A percentile compares a stretch with the other conserved stretches of the same genome.
phyloP scores from a whole-genome alignment of 2,329 filamentous ascomycete genomes.

The Aspergillus bombycis region DNA sequence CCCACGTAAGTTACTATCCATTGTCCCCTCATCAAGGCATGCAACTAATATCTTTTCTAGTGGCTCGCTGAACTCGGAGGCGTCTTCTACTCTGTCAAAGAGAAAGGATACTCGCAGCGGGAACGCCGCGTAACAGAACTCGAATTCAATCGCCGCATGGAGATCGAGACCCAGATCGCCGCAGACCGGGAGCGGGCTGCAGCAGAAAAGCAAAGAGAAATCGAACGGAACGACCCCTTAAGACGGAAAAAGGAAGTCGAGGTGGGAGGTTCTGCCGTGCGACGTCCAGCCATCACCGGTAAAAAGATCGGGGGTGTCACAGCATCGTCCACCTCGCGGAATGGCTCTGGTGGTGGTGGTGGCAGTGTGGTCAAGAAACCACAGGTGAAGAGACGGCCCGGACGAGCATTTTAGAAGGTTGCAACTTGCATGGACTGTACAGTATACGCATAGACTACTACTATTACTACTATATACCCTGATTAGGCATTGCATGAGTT shows the following conservation, averaged over 20 bases:
- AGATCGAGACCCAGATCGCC: slow-evolving; percentile 91
- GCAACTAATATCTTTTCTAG: slow-evolving; percentile 24
- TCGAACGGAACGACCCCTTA: slow-evolving; percentile 38
- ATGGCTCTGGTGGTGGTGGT: slow-evolving; percentile 25
- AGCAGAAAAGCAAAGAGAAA: slow-evolving; percentile 43
- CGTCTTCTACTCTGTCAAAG: slow-evolving; percentile 96
- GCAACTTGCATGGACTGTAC: slow-evolving; percentile 4
- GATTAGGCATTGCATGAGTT: background rate
- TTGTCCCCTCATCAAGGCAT: background rate
- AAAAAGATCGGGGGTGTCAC: slow-evolving; percentile 35
- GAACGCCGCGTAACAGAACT: slow-evolving; percentile 86
- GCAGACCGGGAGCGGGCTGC: slow-evolving; percentile 70
- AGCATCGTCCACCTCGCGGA: slow-evolving; percentile 29
- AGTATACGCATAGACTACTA: background rate
- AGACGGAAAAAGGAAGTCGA: slow-evolving; percentile 41
- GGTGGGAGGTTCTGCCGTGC: slow-evolving; percentile 41
- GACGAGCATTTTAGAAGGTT: slow-evolving; percentile 36
- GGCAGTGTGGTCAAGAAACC: slow-evolving; percentile 46
- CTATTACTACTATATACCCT: slow-evolving; percentile 12
- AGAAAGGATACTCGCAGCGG: slow-evolving; percentile 89
- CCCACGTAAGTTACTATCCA: slow-evolving; percentile 58
- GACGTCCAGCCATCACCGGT: slow-evolving; percentile 34
- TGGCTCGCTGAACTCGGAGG: slow-evolving; percentile 96
- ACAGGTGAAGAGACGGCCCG: slow-evolving; percentile 36
- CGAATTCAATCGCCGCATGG: slow-evolving; percentile 90